A percentile compares a stretch with the other conserved stretches of the same genome.
Conservation (phyloP, 176 grass and related monocot species). For the Oryza meyeriana region DNA sequence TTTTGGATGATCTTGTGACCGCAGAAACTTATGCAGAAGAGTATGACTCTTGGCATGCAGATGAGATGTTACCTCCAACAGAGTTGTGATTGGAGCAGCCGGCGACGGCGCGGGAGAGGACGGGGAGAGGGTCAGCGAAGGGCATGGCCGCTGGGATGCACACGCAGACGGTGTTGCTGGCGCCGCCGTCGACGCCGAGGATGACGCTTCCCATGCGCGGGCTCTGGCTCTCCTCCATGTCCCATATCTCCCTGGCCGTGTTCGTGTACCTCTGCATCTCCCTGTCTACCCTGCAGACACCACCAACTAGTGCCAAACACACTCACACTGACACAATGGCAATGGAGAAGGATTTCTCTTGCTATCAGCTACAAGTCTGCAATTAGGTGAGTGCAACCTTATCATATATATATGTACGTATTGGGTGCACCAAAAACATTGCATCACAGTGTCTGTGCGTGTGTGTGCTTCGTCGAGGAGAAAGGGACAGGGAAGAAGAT, state of each 20-base stretch:
- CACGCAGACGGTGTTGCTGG: conserved; percentile 73
- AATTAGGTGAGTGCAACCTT: conserved; percentile 22
- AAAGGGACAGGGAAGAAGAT: conserved; percentile 31
- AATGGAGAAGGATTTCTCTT: neutral
- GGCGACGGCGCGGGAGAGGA: conserved; percentile 61
- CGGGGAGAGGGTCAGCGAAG: conserved; percentile 48
- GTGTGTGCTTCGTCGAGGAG: conserved; percentile 19
- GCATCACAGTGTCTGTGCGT: neutral
- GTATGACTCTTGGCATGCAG: neutral
- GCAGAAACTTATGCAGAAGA: neutral
- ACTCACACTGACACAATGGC: neutral
- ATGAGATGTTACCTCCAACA: conserved; percentile 54
- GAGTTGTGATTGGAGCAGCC: conserved; percentile 84
- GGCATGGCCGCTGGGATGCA: conserved; percentile 60
- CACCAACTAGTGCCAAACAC: neutral
- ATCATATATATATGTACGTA: conserved; percentile 36
- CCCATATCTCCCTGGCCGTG: conserved; percentile 38
- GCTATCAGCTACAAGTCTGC: conserved; percentile 18
- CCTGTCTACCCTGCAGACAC: neutral
- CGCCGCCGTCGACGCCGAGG: conserved; percentile 71
- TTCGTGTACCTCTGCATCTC: conserved; percentile 45
- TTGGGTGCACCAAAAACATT: neutral
- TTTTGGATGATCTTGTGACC: neutral
- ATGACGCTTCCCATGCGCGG: conserved; percentile 54
- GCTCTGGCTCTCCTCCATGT: conserved; percentile 35